Base-by-base conservation (phyloP, 257 asterid species). In the Salvia rosmarinus region DNA sequence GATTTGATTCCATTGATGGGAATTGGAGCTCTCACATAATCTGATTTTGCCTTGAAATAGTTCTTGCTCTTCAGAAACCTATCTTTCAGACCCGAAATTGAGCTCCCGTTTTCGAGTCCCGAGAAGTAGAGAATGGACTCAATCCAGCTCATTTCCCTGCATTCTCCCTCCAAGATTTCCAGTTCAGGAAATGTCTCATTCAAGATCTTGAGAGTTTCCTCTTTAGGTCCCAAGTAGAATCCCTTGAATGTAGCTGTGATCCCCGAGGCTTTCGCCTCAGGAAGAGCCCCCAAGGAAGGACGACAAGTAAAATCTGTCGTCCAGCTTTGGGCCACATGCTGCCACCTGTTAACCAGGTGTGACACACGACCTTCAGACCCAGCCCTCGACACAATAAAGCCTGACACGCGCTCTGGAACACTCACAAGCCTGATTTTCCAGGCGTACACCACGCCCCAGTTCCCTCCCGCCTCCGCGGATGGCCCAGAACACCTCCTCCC, bases 401-500 rank as follows among this genome's bases (percentile, higher is more conserved):
- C 63, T 2, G 95, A 80, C 28, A 85, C 85, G 6, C 60, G 67
- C 17, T 73, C 12, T 0, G 91, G 87, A 5, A 90, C 91, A 11
- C 50, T 2, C 4, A 79, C 63, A 6, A 90, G 73, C 23, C 55
- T 55, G 46, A 90, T 85, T 58, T 85, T 88, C 97, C 97, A 90
- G 2, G 97, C 93, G 13, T 78, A 85, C 1, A 90, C 59, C 1
- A 88, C 57, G 5, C 96, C 97, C 89, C 87, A 88, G 2, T 78
- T 28, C 13, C 94, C 97, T 1, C 97, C 97, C 97, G 4, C 97
- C 95, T 25, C 97, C 97, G 11, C 97, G 84, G 16, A 90, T 82
- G 16, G 97, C 95, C 96, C 97, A 90, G 51, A 88, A 90, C 0
- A 88, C 90, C n/a, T 90, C 90, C 56, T 90, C 95, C 57, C 97